Evolutionary conservation across 164 flowering plant genomes (phyloP), one percentile per base, ranked within the genome.

Genomic region (Chloranthus sessilifolius): DNA sequence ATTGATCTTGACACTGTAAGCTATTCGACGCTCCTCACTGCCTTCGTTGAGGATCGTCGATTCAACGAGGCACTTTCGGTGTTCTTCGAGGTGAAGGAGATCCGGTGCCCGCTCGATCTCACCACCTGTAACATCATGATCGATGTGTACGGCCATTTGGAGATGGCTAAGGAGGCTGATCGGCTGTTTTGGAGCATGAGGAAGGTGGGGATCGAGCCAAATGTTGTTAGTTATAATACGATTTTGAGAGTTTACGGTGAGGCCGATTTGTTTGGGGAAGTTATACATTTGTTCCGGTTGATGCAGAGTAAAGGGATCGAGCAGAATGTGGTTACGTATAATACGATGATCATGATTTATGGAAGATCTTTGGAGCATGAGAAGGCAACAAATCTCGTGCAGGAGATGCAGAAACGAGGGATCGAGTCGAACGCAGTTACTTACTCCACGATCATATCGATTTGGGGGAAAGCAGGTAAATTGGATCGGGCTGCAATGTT

Each of bases 81-180:
- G 28, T 87, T 85, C 52, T 61, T 79, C 0, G 89, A 87, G 74
- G 87, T 91, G 98, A 82, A 15, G 21, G 60, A 29, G 33, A 72
- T 56, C 1, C 59, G 67, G 38, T 79, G 91, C 58, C 56, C 50
- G 4, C 78, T 80, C 47, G 95, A 87, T 67, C 78, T 91, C 10
- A 83, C 83, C 0, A 80, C 95, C 10, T 85, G 92, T 49, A 91
- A 91, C 60, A 71, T 91, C 15, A 91, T 87, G 96, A 76, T 87
- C 29, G 88, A 87, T 76, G 95, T 83, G 30, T 91, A 85, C 60
- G 98, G 98, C 35, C 89, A 80, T 73, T 66, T 91, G 39, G 92
- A 77, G 55, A 85, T 91, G 96, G 90, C 72, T 2, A 85, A 81
- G 67, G 98, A 91, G 48, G 98, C 96, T 0, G 96, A 91, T 57